phyloP scores from a whole-genome alignment of 2,329 filamentous ascomycete species.

The Massarina eburnea region DNA sequence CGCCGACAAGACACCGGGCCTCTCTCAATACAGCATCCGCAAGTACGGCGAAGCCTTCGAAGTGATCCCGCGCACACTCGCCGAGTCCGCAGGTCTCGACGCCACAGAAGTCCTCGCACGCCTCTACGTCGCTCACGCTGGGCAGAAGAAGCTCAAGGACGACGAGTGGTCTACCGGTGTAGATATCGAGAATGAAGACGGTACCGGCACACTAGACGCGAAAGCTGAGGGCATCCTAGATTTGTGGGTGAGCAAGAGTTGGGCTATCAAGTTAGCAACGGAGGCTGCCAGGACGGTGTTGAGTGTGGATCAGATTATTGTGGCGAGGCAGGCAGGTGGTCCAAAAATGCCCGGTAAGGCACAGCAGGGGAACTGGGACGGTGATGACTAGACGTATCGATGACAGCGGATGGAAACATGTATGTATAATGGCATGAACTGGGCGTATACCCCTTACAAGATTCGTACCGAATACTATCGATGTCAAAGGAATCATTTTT shows the following conservation, averaged over 20 bases:
- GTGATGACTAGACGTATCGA: constrained; percentile 51
- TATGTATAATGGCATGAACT: constrained; percentile 13
- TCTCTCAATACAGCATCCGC: constrained; percentile 94
- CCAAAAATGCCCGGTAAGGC: constrained; percentile 96
- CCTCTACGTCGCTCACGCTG: constrained; percentile 87
- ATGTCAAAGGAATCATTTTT: no score
- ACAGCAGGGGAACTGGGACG: constrained; percentile 67
- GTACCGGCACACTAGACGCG: constrained; percentile 80
- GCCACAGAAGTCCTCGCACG: constrained; percentile 94
- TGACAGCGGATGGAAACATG: background rate
- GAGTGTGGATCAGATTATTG: constrained; percentile 98
- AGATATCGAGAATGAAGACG: constrained; percentile 86
- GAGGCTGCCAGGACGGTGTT: constrained; percentile 92
- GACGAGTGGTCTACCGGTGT: constrained; percentile 91
- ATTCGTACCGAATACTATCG: background rate
- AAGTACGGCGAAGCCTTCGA: constrained; percentile 98
- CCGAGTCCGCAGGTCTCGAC: constrained; percentile 92
- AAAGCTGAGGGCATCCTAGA: constrained; percentile 89
- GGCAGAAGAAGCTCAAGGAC: constrained; percentile 53
- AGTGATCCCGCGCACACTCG: constrained; percentile 89
- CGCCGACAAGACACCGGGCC: constrained; percentile 87
- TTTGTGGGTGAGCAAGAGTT: constrained; percentile 86
- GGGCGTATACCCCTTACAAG: constrained; percentile 12
- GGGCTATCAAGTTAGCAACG: constrained; percentile 96
- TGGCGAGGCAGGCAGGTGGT: constrained; percentile 93